These are phyloP conservation scores for Leccinellum luteum DNA, from an alignment of 768 basidiomycete species.

Conservation along the genomic window DNA sequence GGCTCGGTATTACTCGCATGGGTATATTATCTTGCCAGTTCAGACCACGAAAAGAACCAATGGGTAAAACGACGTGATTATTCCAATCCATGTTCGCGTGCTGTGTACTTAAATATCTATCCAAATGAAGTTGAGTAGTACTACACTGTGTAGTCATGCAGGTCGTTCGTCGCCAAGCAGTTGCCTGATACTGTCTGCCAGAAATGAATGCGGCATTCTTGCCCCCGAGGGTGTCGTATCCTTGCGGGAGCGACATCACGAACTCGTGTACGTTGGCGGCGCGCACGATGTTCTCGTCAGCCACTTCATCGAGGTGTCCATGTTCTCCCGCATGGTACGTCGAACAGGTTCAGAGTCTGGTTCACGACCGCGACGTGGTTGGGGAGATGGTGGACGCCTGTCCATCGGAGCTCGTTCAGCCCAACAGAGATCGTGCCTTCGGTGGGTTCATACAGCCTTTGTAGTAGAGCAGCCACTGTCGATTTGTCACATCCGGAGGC, in stretches of 20 bases:
- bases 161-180: conserved; percentile 2
- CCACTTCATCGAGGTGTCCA: conserved; percentile 44
- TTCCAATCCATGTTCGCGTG: conserved; percentile 1
- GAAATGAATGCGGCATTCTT: conserved; percentile 89
- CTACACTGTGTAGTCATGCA: conserved; percentile 24
- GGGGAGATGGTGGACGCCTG: conserved; percentile 77
- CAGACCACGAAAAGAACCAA: too few species aligned
- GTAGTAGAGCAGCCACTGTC: conserved; percentile 81
- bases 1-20: too few species aligned
- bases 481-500: conserved; percentile 93
- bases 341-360: conserved; percentile 85
- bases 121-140: conserved; percentile 21
- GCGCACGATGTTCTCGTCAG: conserved; percentile 54
- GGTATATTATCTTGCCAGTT: too few species aligned
- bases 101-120: conserved; percentile 4
- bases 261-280: conserved; percentile 92
- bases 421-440: conserved; percentile 64
- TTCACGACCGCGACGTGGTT: conserved; percentile 84
- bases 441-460: conserved; percentile 82
- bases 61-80: background rate
- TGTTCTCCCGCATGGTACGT: conserved; percentile 85
- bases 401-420: conserved; percentile 44
- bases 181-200: conserved; percentile 66
- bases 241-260: conserved; percentile 71
- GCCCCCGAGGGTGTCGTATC: conserved; percentile 85